Base-by-base conservation (phyloP, 2,329 filamentous ascomycete genomes). In the Xylariaceae sp. region DNA sequence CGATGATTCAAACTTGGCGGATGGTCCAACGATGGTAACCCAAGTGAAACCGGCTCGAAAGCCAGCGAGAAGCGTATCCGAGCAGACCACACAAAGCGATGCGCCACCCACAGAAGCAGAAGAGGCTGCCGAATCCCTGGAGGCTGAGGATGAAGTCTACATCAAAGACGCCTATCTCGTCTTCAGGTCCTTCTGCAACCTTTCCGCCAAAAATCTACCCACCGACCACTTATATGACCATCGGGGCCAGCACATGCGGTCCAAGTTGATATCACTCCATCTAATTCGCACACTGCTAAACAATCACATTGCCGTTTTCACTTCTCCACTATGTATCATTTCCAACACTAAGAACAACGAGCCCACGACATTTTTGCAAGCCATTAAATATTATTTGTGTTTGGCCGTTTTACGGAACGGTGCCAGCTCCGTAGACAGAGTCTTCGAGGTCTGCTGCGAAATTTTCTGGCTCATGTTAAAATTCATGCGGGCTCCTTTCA, bases 401-500 rank as follows among this genome's bases (percentile, higher is more conserved):
- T 79, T 99, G 38, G 95, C 90, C 69, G 82, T 99, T 59, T 96
- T 91, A 48, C 83, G 92, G 45, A 99, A 99, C 66, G 95, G 92
- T 15, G 89, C 94, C 12, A 97, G 92, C 71, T 92, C 91, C 5
- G 88, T 96, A 39, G 88, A 90, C 56, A 82, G 82, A 57, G 90
- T 99, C 0, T 99, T 97, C 63, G 92, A 97, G 64, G 90, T 97
- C 39, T 92, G 89, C 67, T 91, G 89, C 62, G 94, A 99, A 68
- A 95, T 97, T 30, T 99, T 99, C 67, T 99, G 91, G 90, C 77
- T 97, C 50, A 96, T 96, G 86, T 73, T 96, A 39, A 95, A 95
- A 67, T 87, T 90, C 61, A 87, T 99, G 82, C 83, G 95, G 53
- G 87, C 94, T 2, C 87, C 91, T 55, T 87, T 99, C 70, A 99